Evolutionary conservation across 768 basidiomycete species (phyloP).

Genomic region (Mycena belliarum): DNA sequence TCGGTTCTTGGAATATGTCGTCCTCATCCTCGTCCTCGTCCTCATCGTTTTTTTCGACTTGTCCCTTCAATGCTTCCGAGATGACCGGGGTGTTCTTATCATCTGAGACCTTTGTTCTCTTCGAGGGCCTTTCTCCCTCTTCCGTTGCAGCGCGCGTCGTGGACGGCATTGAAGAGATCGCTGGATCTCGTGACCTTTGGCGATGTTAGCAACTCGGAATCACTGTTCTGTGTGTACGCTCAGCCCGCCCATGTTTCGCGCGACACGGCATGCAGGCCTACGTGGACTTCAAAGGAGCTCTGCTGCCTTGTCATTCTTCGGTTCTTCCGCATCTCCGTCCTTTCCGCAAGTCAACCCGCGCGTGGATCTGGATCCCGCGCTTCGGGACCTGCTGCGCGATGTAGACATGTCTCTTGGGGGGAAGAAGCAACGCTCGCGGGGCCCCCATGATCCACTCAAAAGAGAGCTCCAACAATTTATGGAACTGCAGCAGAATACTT

Average conservation of each 20-base stretch:
- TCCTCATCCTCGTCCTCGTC: constrained; percentile 41
- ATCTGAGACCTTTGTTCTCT: constrained; percentile 30
- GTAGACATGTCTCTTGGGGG: constrained; percentile 65
- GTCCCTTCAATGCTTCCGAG: constrained; percentile 5
- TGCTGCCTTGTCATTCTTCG: constrained; percentile 3
- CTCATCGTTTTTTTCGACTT: constrained; percentile 25
- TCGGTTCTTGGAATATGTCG: constrained; percentile 24
- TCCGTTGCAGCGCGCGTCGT: constrained; percentile 13
- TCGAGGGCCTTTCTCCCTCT: constrained; percentile 35
- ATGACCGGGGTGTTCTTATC: constrained; percentile 13
- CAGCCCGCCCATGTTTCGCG: constrained; percentile 15
- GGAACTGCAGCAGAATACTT: not conserved
- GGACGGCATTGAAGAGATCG: constrained; percentile 7
- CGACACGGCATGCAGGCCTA: constrained; percentile 2
- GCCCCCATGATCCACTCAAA: constrained; percentile 25
- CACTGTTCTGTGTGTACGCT: too few relatives aligned
- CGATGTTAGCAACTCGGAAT: too few relatives aligned
- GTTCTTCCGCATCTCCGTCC: not conserved
- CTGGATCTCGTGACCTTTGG: not conserved
- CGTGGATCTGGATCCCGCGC: constrained; percentile 64
- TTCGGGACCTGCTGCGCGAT: constrained; percentile 63
- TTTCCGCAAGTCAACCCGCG: constrained; percentile 54
- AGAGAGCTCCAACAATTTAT: constrained; percentile 61
- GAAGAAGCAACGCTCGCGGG: constrained; percentile 23
- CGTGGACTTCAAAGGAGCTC: constrained; percentile 4